Evolutionary conservation across 2,329 filamentous ascomycete genomes (phyloP).

Genomic region (Beauveria asiatica): DNA sequence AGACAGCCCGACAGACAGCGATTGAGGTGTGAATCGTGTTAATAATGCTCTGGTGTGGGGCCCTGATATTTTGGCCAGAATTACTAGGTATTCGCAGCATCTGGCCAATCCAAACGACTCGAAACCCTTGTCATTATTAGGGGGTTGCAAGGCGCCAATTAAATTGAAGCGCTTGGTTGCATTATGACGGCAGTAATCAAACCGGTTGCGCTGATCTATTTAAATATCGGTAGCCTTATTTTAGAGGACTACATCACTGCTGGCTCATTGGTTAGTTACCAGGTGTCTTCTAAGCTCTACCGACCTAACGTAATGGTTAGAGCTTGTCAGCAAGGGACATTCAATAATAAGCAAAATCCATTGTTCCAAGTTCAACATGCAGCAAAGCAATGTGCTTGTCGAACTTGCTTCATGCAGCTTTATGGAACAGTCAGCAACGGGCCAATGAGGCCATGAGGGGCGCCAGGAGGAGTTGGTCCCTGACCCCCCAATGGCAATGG

Average conservation of each 20-base stretch:
- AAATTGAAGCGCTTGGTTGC: not conserved
- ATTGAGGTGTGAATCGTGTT: not conserved
- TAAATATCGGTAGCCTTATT: not conserved
- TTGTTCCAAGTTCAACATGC: not conserved
- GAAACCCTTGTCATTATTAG: not conserved
- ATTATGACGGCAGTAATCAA: slow-evolving; percentile 6
- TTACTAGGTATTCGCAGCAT: too few relatives aligned
- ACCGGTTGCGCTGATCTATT: not conserved
- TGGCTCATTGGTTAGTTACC: too few relatives aligned
- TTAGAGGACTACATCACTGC: not conserved
- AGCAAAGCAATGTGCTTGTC: slow-evolving; percentile 1
- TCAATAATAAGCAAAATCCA: not conserved
- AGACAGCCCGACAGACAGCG: not conserved
- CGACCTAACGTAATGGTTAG: too few relatives aligned
- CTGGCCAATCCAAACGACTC: too few relatives aligned
- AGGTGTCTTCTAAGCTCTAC: too few relatives aligned
- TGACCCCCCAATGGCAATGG: not conserved
- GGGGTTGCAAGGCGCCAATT: not conserved
- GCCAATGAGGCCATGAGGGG: not conserved
- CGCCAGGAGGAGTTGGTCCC: not conserved
- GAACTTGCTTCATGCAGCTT: slow-evolving; percentile 8
- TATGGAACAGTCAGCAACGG: not conserved
- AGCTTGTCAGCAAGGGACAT: not conserved
- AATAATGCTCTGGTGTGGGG: too few relatives aligned
- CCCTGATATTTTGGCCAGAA: too few relatives aligned